Evolutionary conservation across 1,139 yeast species (phyloP).

Genomic region (Debaryomycetaceae sp.): DNA sequence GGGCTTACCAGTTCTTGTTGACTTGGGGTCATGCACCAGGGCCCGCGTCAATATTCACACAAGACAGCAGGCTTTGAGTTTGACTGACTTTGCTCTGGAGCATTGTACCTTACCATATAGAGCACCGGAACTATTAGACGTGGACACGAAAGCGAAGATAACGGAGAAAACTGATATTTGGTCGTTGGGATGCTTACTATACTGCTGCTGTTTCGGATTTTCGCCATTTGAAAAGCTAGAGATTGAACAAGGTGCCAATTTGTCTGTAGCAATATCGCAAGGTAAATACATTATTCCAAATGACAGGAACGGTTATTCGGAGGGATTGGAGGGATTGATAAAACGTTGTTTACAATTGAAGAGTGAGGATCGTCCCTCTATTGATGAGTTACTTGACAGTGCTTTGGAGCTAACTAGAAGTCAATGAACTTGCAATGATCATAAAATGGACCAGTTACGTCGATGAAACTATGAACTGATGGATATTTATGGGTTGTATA

Average conservation of each 20-base stretch:
- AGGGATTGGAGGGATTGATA: conserved; percentile 54
- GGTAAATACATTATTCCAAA: conserved; percentile 68
- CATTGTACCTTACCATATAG: conserved; percentile 85
- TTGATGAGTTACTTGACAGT: conserved; percentile 53
- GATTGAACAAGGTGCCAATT: conserved; percentile 75
- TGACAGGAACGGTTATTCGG: conserved; percentile 43
- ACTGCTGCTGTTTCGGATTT: conserved; percentile 69
- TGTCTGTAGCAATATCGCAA: conserved; percentile 70
- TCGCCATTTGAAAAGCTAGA: conserved; percentile 90
- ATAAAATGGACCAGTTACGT: background rate
- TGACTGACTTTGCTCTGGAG: conserved; percentile 81
- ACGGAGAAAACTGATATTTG: conserved; percentile 82
- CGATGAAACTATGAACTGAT: background rate
- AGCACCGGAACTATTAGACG: conserved; percentile 86
- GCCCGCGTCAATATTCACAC: conserved; percentile 56
- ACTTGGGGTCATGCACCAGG: conserved; percentile 73
- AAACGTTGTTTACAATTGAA: conserved; percentile 58
- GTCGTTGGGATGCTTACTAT: conserved; percentile 85
- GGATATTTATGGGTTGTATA: background rate
- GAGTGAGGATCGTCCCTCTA: conserved; percentile 56
- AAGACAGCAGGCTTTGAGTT: conserved; percentile 67
- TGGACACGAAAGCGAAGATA: conserved; percentile 57
- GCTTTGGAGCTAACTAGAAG: conserved; percentile 33
- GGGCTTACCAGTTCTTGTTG: conserved; percentile 77
- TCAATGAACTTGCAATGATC: conserved; percentile 1